Base-by-base conservation (phyloP, 768 basidiomycete genomes). In the Boletellus emodensis region DNA sequence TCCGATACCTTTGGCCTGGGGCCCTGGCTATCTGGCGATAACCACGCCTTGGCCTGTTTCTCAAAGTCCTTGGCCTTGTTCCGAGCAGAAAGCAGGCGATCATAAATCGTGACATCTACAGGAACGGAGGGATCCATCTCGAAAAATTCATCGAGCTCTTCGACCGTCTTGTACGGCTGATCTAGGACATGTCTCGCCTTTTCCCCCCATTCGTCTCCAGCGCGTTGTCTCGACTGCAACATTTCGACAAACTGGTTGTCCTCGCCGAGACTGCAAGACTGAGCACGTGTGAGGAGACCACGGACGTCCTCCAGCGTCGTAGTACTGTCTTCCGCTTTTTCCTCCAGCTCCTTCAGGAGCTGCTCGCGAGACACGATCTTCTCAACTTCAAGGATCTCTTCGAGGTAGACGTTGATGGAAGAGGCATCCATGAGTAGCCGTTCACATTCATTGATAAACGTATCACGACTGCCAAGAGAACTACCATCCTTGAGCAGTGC, bases 301-400 rank as follows among this genome's bases (percentile, higher is more conserved):
- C 86, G 82, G 40, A 95, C 83, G 58, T 94, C 90, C 26, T 87
- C 84, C 45, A 93, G 72, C 20, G 85, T 84, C 47, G 89, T 67
- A 20, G 73, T 67, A 4, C 66, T 69, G 40, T 92, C 89, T 42
- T 90, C 85, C 20, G 87, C 69, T 54, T 80, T 85, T 44, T 83
- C 82, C 55, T 87, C 82, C 34, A 95, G 72, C 59, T 94, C 91
- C 52, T 71, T 77, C 54, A 89, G 69, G 53, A 95, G 80, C 59
- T 85, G 82, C 61, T 89, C 83, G 11, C 90, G 81, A 49, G 87
- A 80, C 20, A 91, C 85, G 49, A 94, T 84, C 68, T 82, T 85
- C 72, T 89, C 84, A 17, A 96, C 76, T 54, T 86, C 82, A 15
- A 75, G 64, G 13, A 94, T 72, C 64, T 94, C 90, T 13, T 91